Evolutionary conservation across 345 rosid species (phyloP).

Genomic region (Eucalyptus fibrosa): DNA sequence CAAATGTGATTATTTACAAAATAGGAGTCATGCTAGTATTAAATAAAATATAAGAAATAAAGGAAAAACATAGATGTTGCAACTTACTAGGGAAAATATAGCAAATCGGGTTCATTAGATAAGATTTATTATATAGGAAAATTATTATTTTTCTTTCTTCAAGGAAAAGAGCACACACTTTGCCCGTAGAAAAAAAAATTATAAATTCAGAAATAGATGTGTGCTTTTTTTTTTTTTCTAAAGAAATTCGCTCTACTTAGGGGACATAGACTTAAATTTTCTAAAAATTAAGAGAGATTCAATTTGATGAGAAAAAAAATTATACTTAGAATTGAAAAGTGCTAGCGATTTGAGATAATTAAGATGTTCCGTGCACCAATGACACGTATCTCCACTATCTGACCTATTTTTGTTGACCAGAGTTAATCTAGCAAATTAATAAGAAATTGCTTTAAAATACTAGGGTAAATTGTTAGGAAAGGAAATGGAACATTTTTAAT

Average conservation of each 20-base stretch:
- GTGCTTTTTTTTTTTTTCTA: not conserved
- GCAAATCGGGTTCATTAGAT: not conserved
- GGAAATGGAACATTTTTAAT: not conserved
- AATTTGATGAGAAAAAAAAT: not conserved
- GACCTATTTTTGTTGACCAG: not conserved
- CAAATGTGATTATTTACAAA: not conserved
- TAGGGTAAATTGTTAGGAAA: not conserved
- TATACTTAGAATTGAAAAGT: not conserved
- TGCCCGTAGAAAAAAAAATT: not conserved
- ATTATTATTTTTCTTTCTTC: not conserved
- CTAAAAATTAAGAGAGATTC: not conserved
- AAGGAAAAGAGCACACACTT: not conserved
- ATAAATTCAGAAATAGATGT: not conserved
- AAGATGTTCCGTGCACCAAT: fast-evolving
- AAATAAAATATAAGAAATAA: not conserved
- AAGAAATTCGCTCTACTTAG: not conserved
- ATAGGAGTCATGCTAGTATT: not conserved
- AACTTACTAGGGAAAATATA: fast-evolving
- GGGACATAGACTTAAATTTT: not conserved
- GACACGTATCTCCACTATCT: not conserved
- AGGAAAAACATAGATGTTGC: not conserved
- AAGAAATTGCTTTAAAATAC: not conserved
- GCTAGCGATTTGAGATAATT: not conserved
- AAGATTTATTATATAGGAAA: not conserved
- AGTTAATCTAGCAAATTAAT: not conserved